Base-by-base conservation (phyloP, 2,329 filamentous ascomycete genomes). In the Dactylellina parvicollis region DNA sequence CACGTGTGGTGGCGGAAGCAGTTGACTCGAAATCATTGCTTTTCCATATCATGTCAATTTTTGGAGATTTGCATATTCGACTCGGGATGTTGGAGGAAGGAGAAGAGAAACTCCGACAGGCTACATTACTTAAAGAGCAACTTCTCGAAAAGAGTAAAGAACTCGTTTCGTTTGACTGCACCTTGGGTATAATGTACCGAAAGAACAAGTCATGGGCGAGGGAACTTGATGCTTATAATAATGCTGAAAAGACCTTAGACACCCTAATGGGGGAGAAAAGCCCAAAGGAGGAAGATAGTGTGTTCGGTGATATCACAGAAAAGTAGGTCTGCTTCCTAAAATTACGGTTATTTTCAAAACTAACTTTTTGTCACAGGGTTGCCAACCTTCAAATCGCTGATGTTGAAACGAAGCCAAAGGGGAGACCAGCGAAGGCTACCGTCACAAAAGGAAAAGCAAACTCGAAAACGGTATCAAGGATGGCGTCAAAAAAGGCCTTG, bases 1-100 rank as follows among this genome's bases (percentile, higher is more conserved):
- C 92, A 0, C 84, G 90, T 60, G 92, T 90, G 77, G 86, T 96
- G 71, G 91, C 91, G 20, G 84, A 85, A 69, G 87, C 86, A n/a
- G 86, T 90, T 7, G 83, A 86, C 50, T 88, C 90, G 0, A 83
- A 86, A 34, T 84, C 88, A 10, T 81, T 85, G 1, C 79, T 83
- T 26, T 80, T 83, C 18, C 81, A 83, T 38, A 83, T 83, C 47
- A 80, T 83, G 77, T 81, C 82, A 52, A 77, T 84, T 75, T 77
- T 84, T 55, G 83, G 82, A 12, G 80, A 83, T 54, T 82, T 83
- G 56, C 84, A 83, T 80, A 82, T 84, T 44, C 81, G 83, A 46
- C 83, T 84, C 59, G 84, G 83, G 3, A 80, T 83, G 75, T 67
- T 83, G 1, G 80, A 82, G 12, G 84, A 86, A 77, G 85, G 84